Evolutionary conservation across 139 green algal genomes (phyloP).

Genomic region (Edaphochlamys debaryana): DNA sequence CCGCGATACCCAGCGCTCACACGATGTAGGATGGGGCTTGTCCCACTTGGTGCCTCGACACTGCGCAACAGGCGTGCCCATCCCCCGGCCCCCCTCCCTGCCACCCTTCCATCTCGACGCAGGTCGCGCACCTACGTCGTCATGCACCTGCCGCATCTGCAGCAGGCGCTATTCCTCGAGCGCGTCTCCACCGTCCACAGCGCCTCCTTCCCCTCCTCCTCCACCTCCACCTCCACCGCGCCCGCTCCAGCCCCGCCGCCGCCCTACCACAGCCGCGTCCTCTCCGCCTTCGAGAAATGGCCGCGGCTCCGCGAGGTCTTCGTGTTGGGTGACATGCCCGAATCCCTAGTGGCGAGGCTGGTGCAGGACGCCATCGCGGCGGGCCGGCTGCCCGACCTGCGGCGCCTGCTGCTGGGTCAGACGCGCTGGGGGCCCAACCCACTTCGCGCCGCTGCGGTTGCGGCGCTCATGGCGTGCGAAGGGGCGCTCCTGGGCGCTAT

Average conservation of each 20-base stretch:
- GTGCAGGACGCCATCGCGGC: slow-evolving; percentile 18
- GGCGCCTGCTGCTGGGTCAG: slow-evolving; percentile 1
- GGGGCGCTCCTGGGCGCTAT: background rate
- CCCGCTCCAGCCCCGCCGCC: background rate
- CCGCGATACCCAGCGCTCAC: no score
- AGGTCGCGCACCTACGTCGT: no score
- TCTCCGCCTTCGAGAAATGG: slow-evolving; percentile 22
- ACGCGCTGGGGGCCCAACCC: background rate
- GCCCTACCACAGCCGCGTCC: slow-evolving; percentile 2
- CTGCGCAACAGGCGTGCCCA: no score
- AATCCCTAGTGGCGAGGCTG: slow-evolving; percentile 1
- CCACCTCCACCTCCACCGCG: background rate
- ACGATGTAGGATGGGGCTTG: no score
- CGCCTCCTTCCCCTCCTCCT: background rate
- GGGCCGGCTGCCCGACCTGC: slow-evolving; percentile 1
- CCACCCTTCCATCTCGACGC: no score
- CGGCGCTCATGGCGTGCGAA: background rate
- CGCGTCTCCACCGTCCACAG: background rate
- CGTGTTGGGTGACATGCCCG: slow-evolving; percentile 7
- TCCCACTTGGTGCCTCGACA: no score
- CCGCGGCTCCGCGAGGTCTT: background rate
- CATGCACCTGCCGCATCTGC: slow-evolving; percentile 7
- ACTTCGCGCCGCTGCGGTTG: background rate
- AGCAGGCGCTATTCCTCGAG: slow-evolving; percentile 11
- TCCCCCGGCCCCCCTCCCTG: no score